phyloP scores from a whole-genome alignment of 2,329 filamentous ascomycete species.

The Trichocomaceae sp. region DNA sequence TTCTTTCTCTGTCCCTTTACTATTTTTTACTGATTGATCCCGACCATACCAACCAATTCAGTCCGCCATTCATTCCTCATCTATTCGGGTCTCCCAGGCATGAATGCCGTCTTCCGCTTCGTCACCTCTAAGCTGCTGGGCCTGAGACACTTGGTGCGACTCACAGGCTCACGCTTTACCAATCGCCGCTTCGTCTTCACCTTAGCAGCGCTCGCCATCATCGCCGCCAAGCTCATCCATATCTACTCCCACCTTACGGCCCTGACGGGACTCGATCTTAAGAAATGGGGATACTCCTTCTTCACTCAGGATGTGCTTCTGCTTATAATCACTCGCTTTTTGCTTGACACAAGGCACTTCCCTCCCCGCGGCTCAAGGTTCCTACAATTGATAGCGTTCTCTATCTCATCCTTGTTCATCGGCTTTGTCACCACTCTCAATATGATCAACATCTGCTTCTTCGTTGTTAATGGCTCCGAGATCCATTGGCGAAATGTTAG shows the following conservation, averaged over 20 bases:
- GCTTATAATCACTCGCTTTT: not conserved
- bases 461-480: conserved; percentile 29
- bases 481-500: conserved; percentile 32
- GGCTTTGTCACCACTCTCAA: conserved; percentile 1
- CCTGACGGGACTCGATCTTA: conserved; percentile 15
- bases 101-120: conserved; percentile 1
- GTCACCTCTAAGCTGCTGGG: not conserved
- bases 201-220: conserved; percentile 18
- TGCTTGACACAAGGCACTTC: not conserved
- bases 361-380: not conserved
- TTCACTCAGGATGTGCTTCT: conserved; percentile 19
- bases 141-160: not conserved
- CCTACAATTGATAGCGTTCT: not conserved
- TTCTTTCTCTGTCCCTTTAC: not conserved
- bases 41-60: not conserved
- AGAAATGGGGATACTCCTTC: conserved; percentile 22
- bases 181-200: conserved; percentile 19
- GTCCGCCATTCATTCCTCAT: not conserved
- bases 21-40: not conserved
- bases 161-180: not conserved
- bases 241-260: conserved; percentile 22
- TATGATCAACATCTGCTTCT: conserved; percentile 28
- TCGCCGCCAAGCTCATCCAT: conserved; percentile 21
- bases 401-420: conserved; percentile 1
- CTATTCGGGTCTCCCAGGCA: not conserved